Percentiles rank a stretch among this genome's conserved stretches.
Conservation (phyloP, 2,329 filamentous ascomycete genomes). For the Alternaria rosae region DNA sequence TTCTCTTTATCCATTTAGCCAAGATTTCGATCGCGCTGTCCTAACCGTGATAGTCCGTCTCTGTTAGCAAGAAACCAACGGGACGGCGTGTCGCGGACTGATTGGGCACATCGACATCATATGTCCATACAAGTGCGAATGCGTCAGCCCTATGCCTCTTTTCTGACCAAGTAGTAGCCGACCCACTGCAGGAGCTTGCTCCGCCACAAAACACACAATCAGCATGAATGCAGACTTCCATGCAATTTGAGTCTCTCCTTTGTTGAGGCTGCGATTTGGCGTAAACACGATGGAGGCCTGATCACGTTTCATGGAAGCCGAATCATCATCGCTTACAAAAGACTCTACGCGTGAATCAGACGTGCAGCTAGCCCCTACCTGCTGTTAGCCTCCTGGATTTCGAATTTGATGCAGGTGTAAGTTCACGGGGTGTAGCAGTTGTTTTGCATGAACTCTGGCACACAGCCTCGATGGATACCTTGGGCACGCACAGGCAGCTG, state of each 20-base stretch:
- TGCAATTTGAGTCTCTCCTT: constrained; percentile 11
- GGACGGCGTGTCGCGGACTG: background rate
- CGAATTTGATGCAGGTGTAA: constrained; percentile 5
- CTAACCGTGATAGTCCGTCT: background rate
- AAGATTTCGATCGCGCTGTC: constrained; percentile 16
- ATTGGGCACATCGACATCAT: background rate
- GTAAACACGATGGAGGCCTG: constrained; percentile 5
- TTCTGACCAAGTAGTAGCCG: constrained; percentile 1
- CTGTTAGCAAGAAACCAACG: constrained; percentile 1
- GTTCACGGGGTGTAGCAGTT: background rate
- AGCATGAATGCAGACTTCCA: constrained; percentile 19
- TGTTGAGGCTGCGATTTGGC: background rate
- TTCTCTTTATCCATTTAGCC: constrained; percentile 21
- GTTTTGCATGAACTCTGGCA: constrained; percentile 8
- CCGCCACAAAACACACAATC: constrained; percentile 5
- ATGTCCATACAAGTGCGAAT: background rate
- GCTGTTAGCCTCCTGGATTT: constrained; percentile 1
- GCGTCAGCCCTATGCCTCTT: constrained; percentile 12
- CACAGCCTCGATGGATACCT: constrained; percentile 8
- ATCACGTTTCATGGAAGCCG: background rate
- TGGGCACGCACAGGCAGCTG: constrained; percentile 6
- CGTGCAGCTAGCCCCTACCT: background rate
- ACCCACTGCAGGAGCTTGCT: constrained; percentile 4
- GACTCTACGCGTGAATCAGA: constrained; percentile 6
- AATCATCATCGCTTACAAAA: constrained; percentile 2